phyloP scores from a whole-genome alignment of 495 filamentous ascomycete species.

The Recurvomyces mirabilis region DNA sequence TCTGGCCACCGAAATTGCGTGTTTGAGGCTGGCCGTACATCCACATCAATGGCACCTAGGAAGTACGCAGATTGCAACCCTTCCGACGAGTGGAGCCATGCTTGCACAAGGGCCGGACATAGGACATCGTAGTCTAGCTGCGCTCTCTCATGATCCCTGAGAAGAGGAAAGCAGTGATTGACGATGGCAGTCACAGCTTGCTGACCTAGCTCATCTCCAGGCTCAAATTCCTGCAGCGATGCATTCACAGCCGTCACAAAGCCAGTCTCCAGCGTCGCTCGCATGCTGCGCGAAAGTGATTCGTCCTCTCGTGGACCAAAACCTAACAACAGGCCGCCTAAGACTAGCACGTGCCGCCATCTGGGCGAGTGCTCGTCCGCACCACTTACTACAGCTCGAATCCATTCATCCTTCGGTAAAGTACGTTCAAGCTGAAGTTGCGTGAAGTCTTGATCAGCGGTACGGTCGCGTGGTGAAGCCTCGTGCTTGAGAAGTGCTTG shows the following conservation, averaged over 20 bases:
- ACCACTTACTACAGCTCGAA: conserved; percentile 68
- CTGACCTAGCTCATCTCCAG: conserved; percentile 43
- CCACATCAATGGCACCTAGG: conserved; percentile 61
- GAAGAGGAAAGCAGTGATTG: conserved; percentile 63
- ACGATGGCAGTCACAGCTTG: conserved; percentile 59
- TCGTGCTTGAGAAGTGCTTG: conserved; percentile 33
- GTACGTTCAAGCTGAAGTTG: conserved; percentile 11
- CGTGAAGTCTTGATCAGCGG: conserved; percentile 5
- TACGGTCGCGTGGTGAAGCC: conserved; percentile 25
- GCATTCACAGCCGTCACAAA: conserved; percentile 71
- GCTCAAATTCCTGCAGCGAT: conserved; percentile 47
- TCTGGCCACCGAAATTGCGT: conserved; percentile 63
- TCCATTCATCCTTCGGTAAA: conserved; percentile 57
- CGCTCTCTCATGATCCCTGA: conserved; percentile 47
- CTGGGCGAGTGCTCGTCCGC: conserved; percentile 71
- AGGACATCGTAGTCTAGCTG: conserved; percentile 60
- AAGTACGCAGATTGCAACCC: conserved; percentile 79
- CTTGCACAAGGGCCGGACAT: conserved; percentile 56
- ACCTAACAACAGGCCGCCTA: conserved; percentile 73
- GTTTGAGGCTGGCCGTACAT: conserved; percentile 51
- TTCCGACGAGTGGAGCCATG: conserved; percentile 56
- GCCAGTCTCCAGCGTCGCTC: conserved; percentile 62
- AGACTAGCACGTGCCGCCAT: conserved; percentile 78
- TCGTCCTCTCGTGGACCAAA: conserved; percentile 58
- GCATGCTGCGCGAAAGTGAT: conserved; percentile 49